Percentiles rank a stretch among this genome's conserved stretches.
Conservation (phyloP, 1,284 basidiomycete species). For the Marasmius oreades region DNA sequence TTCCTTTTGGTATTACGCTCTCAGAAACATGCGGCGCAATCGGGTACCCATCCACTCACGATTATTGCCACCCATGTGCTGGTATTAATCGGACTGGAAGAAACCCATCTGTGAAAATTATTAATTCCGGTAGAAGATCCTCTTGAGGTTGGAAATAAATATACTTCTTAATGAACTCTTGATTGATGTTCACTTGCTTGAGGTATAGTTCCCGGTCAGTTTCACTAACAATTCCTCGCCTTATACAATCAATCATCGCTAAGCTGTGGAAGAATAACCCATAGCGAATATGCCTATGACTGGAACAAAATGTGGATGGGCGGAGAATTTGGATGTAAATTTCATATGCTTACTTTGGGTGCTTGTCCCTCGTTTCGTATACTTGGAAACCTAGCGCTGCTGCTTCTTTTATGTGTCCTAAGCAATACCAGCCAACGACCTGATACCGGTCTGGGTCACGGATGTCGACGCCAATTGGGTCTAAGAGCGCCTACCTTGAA, state of each 20-base stretch:
- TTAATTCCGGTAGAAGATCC: neutral
- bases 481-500: constrained; percentile 46
- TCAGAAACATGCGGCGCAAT: neutral
- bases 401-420: constrained; percentile 55
- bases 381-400: constrained; percentile 59
- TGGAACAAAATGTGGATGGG: constrained; percentile 21
- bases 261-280: constrained; percentile 65
- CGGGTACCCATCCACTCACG: constrained; percentile 33
- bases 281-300: constrained; percentile 65
- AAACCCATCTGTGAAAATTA: constrained; percentile 49
- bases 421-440: constrained; percentile 58
- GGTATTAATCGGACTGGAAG: constrained; percentile 63
- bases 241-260: constrained; percentile 54
- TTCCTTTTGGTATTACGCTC: constrained; percentile 39
- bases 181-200: constrained; percentile 55
- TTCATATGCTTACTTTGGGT: constrained; percentile 51
- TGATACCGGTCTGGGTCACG: constrained; percentile 18
- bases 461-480: no score
- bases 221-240: constrained; percentile 37
- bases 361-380: constrained; percentile 50
- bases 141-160: constrained; percentile 14
- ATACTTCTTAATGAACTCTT: constrained; percentile 55
- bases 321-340: neutral
- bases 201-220: constrained; percentile 42
- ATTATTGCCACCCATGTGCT: constrained; percentile 65